These are phyloP conservation scores for Steccherinum ochraceum DNA, from an alignment of 768 basidiomycete genomes.

Conservation along the genomic window DNA sequence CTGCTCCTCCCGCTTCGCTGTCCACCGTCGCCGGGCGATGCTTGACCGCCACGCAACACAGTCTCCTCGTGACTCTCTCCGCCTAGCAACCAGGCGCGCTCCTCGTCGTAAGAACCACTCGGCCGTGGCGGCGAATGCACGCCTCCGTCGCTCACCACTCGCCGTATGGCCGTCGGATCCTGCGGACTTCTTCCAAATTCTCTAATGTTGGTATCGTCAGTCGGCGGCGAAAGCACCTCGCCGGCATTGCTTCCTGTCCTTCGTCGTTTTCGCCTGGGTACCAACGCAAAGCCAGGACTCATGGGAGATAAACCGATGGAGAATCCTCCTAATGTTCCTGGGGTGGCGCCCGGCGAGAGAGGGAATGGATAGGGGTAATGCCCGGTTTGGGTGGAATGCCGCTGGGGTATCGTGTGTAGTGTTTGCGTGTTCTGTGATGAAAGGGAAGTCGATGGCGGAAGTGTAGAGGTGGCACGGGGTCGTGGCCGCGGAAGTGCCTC, in stretches of 20 bases:
- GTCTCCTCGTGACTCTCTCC: neutral
- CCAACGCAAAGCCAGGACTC: conserved; percentile 72
- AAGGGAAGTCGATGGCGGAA: neutral
- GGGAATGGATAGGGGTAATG: conserved; percentile 12
- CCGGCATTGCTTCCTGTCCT: conserved; percentile 24
- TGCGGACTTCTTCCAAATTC: neutral
- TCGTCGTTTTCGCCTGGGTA: conserved; percentile 47
- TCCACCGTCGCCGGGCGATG: neutral
- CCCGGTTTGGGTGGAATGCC: neutral
- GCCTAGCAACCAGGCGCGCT: neutral
- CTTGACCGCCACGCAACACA: too few relatives aligned
- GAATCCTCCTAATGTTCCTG: conserved; percentile 27
- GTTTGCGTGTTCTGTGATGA: neutral
- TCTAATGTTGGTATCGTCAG: neutral
- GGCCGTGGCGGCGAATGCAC: neutral
- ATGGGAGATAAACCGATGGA: conserved; percentile 71
- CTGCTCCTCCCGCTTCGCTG: neutral
- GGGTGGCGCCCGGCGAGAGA: conserved; percentile 17
- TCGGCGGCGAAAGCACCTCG: neutral
- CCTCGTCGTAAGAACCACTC: neutral
- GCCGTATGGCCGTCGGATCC: neutral
- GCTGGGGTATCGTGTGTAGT: conserved; percentile 9
- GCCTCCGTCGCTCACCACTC: conserved; percentile 7
- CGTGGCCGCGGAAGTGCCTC: conserved; percentile 5
- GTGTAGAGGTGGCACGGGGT: conserved; percentile 6